Evolutionary conservation across 257 asterid species (phyloP).

Genomic region (Sherardia arvensis): DNA sequence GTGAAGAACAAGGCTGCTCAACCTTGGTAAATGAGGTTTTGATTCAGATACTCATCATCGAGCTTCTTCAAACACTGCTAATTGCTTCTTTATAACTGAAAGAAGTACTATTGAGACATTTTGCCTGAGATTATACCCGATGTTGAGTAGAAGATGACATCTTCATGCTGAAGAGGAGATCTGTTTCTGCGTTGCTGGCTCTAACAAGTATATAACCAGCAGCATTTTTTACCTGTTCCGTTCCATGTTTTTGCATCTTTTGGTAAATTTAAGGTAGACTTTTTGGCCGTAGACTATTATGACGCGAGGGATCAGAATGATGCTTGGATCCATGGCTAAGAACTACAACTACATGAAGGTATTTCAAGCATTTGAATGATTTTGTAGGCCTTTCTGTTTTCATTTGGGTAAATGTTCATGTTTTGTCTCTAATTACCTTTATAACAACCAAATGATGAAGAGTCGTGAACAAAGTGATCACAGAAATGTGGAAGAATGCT

Average conservation of each 20-base stretch:
- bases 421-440: too few relatives aligned
- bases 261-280: background rate
- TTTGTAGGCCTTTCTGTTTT: too few relatives aligned
- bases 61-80: background rate
- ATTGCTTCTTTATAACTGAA: constrained; percentile 6
- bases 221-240: background rate
- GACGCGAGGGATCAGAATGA: constrained; percentile 75
- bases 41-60: background rate
- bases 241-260: background rate
- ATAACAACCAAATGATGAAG: too few relatives aligned
- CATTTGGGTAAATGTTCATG: too few relatives aligned
- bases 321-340: constrained; percentile 78
- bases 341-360: constrained; percentile 69
- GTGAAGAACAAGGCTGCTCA: too few relatives aligned
- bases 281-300: constrained; percentile 50
- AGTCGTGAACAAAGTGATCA: too few relatives aligned
- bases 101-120: constrained; percentile 88
- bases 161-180: constrained; percentile 93
- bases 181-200: constrained; percentile 83
- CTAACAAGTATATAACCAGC: constrained; percentile 37
- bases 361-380: background rate
- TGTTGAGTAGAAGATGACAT: constrained; percentile 78
- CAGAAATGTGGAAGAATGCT: too few relatives aligned
- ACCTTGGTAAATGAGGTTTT: constrained; percentile 25
- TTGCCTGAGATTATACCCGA: constrained; percentile 79